Percentiles rank a stretch among this genome's conserved stretches.
Evolutionary conservation across 2,329 filamentous ascomycete genomes (phyloP).

Genomic region (Penicillium frequentans): DNA sequence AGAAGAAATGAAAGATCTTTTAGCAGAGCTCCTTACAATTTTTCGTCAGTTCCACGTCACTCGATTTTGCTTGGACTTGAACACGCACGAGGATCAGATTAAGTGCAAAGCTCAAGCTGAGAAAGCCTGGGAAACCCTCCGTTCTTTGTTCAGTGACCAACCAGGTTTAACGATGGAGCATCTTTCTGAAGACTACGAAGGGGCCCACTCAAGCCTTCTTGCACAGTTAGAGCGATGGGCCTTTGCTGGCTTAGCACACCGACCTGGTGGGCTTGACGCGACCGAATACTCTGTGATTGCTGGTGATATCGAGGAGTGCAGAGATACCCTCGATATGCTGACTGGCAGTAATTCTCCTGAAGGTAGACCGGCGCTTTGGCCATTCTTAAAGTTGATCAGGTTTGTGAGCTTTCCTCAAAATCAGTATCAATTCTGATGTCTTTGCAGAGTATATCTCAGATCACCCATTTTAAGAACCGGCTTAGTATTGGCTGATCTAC

Average conservation of each 20-base stretch:
- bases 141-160: neutral
- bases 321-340: neutral
- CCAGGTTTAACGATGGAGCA: neutral
- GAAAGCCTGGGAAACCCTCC: neutral
- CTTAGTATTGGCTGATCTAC: constrained; percentile 8
- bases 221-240: neutral
- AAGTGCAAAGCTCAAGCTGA: neutral
- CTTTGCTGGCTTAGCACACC: neutral
- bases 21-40: neutral
- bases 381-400: constrained; percentile 11
- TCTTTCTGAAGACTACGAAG: neutral
- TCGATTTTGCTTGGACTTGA: neutral
- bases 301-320: neutral
- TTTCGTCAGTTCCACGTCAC: neutral
- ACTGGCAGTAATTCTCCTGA: neutral
- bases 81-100: neutral
- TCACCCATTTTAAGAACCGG: constrained; percentile 5
- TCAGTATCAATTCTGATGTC: neutral
- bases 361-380: constrained; percentile 7
- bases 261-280: neutral
- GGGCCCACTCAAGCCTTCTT: neutral
- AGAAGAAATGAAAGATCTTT: neutral
- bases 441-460: neutral
- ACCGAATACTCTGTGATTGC: neutral
- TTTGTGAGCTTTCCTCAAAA: neutral